Evolutionary conservation across 257 asterid genomes (phyloP).

Genomic region (Paulownia fortunei): DNA sequence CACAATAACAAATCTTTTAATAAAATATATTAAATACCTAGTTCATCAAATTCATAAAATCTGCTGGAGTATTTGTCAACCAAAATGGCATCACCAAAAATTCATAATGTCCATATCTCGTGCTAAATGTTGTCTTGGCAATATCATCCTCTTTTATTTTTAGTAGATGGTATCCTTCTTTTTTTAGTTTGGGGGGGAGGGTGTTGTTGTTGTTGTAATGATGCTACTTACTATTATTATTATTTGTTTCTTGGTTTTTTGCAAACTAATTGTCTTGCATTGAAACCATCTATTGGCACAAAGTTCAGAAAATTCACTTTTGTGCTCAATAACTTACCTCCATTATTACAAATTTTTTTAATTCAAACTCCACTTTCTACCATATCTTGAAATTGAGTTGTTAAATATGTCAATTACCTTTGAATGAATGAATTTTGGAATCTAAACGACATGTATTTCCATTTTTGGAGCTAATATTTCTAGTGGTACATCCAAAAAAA

Average conservation of each 20-base stretch:
- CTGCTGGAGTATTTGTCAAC: no score
- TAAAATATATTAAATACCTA: no score
- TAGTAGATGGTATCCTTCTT: no score
- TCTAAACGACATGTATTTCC: not conserved
- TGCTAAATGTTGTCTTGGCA: no score
- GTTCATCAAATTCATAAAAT: no score
- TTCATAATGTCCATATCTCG: no score
- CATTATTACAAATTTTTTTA: not conserved
- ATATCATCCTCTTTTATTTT: no score
- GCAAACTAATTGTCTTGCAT: not conserved
- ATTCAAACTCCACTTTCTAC: not conserved
- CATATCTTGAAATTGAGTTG: not conserved
- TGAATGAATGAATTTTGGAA: not conserved
- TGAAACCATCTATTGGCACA: not conserved
- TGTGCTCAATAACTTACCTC: not conserved
- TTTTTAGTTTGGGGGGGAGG: no score
- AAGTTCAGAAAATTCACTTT: not conserved
- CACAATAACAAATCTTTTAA: no score
- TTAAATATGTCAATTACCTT: not conserved
- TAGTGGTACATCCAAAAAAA: not conserved
- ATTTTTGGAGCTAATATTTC: slow-evolving; percentile 1
- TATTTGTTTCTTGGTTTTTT: not conserved
- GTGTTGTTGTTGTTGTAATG: no score
- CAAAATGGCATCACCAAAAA: no score
- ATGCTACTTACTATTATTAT: no score